phyloP scores from a whole-genome alignment of 768 basidiomycete species.

The Xerocomellus dryophilus region DNA sequence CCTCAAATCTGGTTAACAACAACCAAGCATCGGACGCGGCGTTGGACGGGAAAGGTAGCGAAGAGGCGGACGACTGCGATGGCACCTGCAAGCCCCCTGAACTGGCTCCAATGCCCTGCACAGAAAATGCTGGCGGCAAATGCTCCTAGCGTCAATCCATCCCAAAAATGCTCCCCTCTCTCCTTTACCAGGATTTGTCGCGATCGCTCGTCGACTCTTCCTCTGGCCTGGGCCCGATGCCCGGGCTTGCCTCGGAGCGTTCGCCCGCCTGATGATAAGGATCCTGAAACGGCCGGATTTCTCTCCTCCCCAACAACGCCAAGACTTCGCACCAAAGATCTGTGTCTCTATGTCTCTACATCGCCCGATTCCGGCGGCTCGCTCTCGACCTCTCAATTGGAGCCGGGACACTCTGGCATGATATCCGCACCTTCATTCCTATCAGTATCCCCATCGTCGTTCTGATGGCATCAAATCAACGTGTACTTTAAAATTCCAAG shows the following conservation, averaged over 20 bases:
- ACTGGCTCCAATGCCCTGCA: conserved; percentile 86
- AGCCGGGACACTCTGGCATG: background rate
- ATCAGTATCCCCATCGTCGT: background rate
- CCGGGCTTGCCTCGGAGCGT: conserved; percentile 50
- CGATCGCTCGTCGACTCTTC: conserved; percentile 70
- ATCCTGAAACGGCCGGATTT: too few relatives aligned
- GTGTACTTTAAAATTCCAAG: background rate
- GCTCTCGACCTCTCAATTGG: background rate
- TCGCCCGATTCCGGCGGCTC: conserved; percentile 30
- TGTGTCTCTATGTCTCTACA: conserved; percentile 26
- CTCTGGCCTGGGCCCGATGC: conserved; percentile 64
- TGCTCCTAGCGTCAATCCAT: conserved; percentile 46
- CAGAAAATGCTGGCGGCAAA: conserved; percentile 49
- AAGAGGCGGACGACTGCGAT: conserved; percentile 31
- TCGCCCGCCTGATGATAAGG: too few relatives aligned
- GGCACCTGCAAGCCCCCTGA: conserved; percentile 82
- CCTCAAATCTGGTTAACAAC: conserved; percentile 61
- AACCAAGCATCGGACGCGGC: conserved; percentile 33
- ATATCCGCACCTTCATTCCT: background rate
- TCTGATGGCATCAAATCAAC: background rate
- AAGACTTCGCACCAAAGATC: background rate
- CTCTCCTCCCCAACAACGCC: background rate
- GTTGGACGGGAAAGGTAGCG: conserved; percentile 27
- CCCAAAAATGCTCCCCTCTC: conserved; percentile 61
- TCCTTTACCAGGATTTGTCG: conserved; percentile 49